Base-by-base conservation (phyloP, 1,139 yeast genomes). In the Candida pseudoviswanathii region DNA sequence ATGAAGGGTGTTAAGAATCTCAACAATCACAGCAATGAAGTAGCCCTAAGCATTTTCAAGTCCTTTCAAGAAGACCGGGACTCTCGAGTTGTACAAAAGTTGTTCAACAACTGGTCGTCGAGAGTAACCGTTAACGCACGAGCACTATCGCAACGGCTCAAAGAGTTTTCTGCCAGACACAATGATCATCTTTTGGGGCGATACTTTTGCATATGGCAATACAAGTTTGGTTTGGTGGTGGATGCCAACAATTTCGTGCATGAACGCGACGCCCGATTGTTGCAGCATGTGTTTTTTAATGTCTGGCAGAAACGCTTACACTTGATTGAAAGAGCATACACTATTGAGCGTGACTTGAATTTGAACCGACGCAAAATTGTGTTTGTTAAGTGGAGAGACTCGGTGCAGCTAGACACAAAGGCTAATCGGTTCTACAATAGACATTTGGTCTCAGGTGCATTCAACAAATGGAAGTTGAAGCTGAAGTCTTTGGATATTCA, bases 301-400 rank as follows among this genome's bases (percentile, higher is more conserved):
- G 46, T 50, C 16, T 61, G 66, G 66, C 37, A 48, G 8, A 53
- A 53, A 36, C 56, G 58, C 34, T 40, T 50, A 2, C 46, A 47
- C 21, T 43, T 61, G 22, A 44, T 39, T 5, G 27, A 39, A 3
- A 40, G 43, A 6, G 55, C 56, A 5, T 44, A 45, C 3, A 31
- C 43, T 9, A n/a, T 33, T 57, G 29, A 54, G 52, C 37, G 27
- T 30, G 26, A 27, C n/a, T 11, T 22, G 26, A 30, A 10, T 10
- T 3, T 11, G 4, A 42, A 3, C 34, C 11, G 36, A 9, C 10
- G 8, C n/a, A 43, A 27, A 27, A 6, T 36, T 1, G 34, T 45
- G 7, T 54, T 63, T 25, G 25, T 38, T 2, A 39, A 46, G n/a
- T 66, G 70, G 71, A 51, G 48, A 24, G 48, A 50, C 1, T 44